Percentiles rank a stretch among this genome's conserved stretches.
Evolutionary conservation across 345 rosid genomes (phyloP).

Genomic region (Citrus maxima): DNA sequence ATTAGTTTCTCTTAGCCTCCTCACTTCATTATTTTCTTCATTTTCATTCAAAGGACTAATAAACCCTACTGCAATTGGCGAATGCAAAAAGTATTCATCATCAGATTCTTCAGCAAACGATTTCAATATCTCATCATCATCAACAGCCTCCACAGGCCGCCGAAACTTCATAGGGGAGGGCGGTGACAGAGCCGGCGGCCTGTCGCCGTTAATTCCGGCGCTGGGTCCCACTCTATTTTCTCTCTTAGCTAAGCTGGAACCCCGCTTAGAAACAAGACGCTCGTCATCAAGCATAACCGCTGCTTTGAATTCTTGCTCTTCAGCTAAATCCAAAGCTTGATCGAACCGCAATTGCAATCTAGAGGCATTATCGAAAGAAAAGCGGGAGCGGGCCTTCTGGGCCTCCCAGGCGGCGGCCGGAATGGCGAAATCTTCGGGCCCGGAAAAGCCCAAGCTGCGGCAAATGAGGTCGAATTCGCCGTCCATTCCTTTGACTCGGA

Average conservation of each 20-base stretch:
- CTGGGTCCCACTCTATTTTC: neutral
- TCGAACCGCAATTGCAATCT: constrained; percentile 6
- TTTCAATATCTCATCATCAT: constrained; percentile 50
- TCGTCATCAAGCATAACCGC: neutral
- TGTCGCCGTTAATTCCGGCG: constrained; percentile 53
- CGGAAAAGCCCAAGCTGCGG: constrained; percentile 49
- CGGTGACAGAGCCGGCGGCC: constrained; percentile 67
- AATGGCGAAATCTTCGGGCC: constrained; percentile 74
- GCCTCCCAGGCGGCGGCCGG: constrained; percentile 79
- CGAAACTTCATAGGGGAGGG: constrained; percentile 59
- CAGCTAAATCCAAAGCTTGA: no score
- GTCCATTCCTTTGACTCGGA: constrained; percentile 64
- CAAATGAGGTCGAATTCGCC: constrained; percentile 65
- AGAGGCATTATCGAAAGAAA: constrained; percentile 43
- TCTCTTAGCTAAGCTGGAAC: neutral
- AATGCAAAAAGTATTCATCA: constrained; percentile 20
- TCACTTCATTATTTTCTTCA: neutral
- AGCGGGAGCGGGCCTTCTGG: constrained; percentile 60
- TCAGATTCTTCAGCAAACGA: constrained; percentile 45
- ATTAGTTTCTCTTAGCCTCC: constrained; percentile 15
- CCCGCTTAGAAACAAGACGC: neutral
- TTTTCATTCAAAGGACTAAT: neutral
- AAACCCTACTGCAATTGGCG: neutral
- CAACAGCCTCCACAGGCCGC: constrained; percentile 27
- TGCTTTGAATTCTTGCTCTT: neutral